phyloP scores from a whole-genome alignment of 1,284 basidiomycete species.

The Tylopilus sp. region DNA sequence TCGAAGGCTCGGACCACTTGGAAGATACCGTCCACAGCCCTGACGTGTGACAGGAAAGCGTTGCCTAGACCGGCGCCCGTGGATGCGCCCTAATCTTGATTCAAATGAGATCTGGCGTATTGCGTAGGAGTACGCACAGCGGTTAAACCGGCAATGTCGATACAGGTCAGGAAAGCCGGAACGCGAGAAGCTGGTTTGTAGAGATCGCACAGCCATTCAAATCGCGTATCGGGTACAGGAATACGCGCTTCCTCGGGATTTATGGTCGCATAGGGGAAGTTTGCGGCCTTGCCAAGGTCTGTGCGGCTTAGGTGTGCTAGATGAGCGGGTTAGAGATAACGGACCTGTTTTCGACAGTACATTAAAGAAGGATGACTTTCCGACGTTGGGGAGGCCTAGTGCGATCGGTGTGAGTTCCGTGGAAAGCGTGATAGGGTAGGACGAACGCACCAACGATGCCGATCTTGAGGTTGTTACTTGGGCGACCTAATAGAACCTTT shows the following conservation, averaged over 20 bases:
- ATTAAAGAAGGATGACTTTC: constrained; percentile 95
- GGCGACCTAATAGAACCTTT: constrained; percentile 82
- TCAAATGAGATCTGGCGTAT: constrained; percentile 17
- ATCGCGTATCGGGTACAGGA: constrained; percentile 93
- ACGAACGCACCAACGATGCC: constrained; percentile 86
- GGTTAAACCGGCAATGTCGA: constrained; percentile 98
- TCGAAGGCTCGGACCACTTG: constrained; percentile 98
- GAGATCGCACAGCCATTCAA: constrained; percentile 87
- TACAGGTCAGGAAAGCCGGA: constrained; percentile 95
- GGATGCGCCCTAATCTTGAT: constrained; percentile 72
- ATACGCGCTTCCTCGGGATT: constrained; percentile 93
- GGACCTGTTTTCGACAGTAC: constrained; percentile 85
- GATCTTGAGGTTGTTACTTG: constrained; percentile 92
- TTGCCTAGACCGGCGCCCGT: constrained; percentile 98
- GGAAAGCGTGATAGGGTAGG: constrained; percentile 10
- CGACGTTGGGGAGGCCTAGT: constrained; percentile 87
- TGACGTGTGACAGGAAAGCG: constrained; percentile 95
- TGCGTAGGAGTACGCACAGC: constrained; percentile 53
- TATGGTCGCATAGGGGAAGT: constrained; percentile 98
- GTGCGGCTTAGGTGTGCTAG: constrained; percentile 7
- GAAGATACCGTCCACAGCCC: constrained; percentile 99
- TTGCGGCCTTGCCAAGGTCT: constrained; percentile 97
- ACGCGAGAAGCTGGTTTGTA: constrained; percentile 91
- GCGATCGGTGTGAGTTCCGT: constrained; percentile 14
- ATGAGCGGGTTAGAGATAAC: constrained; percentile 11